These are phyloP conservation scores for Trichophyton equinum DNA, from an alignment of 2,329 filamentous ascomycete genomes.

Conservation along the genomic window DNA sequence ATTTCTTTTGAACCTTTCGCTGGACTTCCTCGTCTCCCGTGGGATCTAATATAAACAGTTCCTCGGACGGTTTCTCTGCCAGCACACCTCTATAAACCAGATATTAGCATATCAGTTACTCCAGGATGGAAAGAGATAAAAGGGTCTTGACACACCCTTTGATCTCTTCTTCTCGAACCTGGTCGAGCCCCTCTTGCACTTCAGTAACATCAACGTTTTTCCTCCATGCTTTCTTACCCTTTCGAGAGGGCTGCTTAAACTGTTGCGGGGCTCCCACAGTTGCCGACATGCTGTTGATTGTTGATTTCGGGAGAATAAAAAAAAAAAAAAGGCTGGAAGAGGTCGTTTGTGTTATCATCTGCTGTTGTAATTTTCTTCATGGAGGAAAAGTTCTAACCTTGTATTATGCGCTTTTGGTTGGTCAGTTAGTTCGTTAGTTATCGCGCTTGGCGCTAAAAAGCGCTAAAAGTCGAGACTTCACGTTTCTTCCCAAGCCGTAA, in stretches of 20 bases:
- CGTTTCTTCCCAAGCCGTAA: background rate
- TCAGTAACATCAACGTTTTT: constrained; percentile 94
- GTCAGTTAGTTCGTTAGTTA: background rate
- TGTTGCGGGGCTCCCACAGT: constrained; percentile 54
- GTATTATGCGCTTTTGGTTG: constrained; percentile 9
- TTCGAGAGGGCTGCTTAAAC: constrained; percentile 78
- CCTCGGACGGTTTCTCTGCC: constrained; percentile 65
- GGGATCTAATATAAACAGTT: constrained; percentile 76
- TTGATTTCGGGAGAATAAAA: background rate
- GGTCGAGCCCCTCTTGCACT: constrained; percentile 67
- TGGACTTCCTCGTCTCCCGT: constrained; percentile 55
- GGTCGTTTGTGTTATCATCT: background rate
- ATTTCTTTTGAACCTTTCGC: constrained; percentile 51
- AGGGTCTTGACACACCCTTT: constrained; percentile 50
- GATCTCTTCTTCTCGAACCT: constrained; percentile 79
- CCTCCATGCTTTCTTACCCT: constrained; percentile 97
- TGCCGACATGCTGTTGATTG: constrained; percentile 22
- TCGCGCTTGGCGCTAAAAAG: constrained; percentile 14
- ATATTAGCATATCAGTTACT: background rate
- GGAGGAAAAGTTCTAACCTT: background rate
- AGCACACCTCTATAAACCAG: constrained; percentile 57
- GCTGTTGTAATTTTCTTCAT: constrained; percentile 11
- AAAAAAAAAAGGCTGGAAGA: background rate
- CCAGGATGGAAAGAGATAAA: constrained; percentile 5
- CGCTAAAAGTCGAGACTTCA: background rate